Evolutionary conservation across 202 grass and related monocot genomes (phyloP).

Genomic region (Musa balbisiana): DNA sequence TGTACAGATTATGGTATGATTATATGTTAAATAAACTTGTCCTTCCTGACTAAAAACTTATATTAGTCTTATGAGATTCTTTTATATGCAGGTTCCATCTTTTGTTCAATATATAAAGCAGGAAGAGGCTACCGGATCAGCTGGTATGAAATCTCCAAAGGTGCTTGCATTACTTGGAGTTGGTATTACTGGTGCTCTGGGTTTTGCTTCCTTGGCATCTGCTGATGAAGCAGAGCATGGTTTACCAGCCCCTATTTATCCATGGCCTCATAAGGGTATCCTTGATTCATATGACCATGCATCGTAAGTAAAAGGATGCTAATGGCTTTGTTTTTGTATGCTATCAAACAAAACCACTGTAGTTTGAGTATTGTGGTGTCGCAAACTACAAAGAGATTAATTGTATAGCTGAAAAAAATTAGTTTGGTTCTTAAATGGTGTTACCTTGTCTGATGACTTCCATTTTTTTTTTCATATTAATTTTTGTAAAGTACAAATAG

Average conservation of each 20-base stretch:
- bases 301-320: constrained; percentile 55
- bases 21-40: neutral
- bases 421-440: too few relatives aligned
- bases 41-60: neutral
- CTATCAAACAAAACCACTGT: neutral
- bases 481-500: too few relatives aligned
- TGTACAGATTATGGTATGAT: neutral
- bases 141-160: constrained; percentile 36
- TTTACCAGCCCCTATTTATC: constrained; percentile 51
- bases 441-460: too few relatives aligned
- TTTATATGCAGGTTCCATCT: neutral
- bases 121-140: neutral
- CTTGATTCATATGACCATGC: constrained; percentile 91
- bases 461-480: too few relatives aligned
- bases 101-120: neutral
- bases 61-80: neutral
- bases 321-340: neutral
- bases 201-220: constrained; percentile 15
- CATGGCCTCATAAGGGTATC: constrained; percentile 93
- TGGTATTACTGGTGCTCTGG: constrained; percentile 50
- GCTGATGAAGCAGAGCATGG: constrained; percentile 72
- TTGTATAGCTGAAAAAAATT: constrained; percentile 2
- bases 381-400: neutral
- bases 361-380: neutral
- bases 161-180: constrained; percentile 41